These are phyloP conservation scores for Pseudomassariella vexata DNA, from an alignment of 2,329 filamentous ascomycete genomes.

Conservation along the genomic window DNA sequence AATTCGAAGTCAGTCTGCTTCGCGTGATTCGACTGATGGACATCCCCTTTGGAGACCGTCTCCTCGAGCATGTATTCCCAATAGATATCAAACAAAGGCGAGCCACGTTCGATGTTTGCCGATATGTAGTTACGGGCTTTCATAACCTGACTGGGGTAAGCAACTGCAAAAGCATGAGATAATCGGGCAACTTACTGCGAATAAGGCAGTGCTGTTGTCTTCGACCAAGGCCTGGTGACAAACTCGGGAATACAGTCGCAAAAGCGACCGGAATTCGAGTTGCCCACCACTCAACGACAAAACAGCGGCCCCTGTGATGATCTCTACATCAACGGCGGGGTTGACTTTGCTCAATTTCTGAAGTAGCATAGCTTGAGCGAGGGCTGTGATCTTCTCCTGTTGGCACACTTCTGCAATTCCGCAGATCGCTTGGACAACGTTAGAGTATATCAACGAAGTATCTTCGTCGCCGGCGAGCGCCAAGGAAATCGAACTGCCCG, in stretches of 20 bases:
- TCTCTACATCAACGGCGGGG: slow-evolving; percentile 71
- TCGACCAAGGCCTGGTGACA: slow-evolving; percentile 68
- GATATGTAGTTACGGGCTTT: slow-evolving; percentile 78
- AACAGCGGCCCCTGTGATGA: slow-evolving; percentile 75
- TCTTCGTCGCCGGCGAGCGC: slow-evolving; percentile 73
- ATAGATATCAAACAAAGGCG: slow-evolving; percentile 77
- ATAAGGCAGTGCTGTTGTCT: slow-evolving; percentile 59
- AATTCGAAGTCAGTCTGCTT: slow-evolving; percentile 75
- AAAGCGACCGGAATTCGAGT: slow-evolving; percentile 76
- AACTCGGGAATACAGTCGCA: slow-evolving; percentile 76
- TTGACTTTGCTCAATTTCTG: slow-evolving; percentile 90
- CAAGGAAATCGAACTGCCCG: slow-evolving; percentile 75
- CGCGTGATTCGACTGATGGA: slow-evolving; percentile 66
- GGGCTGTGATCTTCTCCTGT: slow-evolving; percentile 86
- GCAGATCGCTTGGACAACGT: slow-evolving; percentile 92
- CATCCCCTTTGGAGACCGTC: slow-evolving; percentile 86
- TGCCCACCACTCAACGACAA: slow-evolving; percentile 73
- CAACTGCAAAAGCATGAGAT: too few relatives aligned
- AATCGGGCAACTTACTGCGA: slow-evolving; percentile 55
- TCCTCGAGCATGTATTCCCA: slow-evolving; percentile 77
- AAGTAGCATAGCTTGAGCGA: slow-evolving; percentile 92
- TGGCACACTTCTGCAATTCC: slow-evolving; percentile 76
- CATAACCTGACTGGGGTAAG: slow-evolving; percentile 61
- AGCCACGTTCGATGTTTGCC: slow-evolving; percentile 58
- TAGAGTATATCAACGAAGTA: slow-evolving; percentile 68